Conservation (phyloP, 1,284 basidiomycete species). For the Mrakiaceae sp. region DNA sequence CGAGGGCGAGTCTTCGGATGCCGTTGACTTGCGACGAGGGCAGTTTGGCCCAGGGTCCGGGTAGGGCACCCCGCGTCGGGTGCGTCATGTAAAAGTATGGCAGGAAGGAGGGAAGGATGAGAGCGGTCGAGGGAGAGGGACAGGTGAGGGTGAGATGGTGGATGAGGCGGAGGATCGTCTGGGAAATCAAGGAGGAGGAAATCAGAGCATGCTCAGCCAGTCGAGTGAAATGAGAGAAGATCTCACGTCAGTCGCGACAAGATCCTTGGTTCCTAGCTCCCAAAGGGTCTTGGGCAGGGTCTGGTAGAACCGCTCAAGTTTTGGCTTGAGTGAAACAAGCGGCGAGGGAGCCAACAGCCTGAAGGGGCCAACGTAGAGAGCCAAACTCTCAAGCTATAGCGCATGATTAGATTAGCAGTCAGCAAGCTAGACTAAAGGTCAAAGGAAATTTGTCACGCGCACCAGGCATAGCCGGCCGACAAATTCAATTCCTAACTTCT, state of each 20-base stretch:
- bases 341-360: conserved; percentile 27
- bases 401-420: conserved; percentile 14
- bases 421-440: background rate
- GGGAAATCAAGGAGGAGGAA: conserved; percentile 7
- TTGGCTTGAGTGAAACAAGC: conserved; percentile 20
- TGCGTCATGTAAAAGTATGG: conserved; percentile 70
- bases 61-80: conserved; percentile 51
- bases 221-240: conserved; percentile 26
- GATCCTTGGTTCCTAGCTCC: conserved; percentile 58
- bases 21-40: conserved; percentile 26
- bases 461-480: conserved; percentile 56
- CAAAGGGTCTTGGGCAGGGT: conserved; percentile 69
- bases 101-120: conserved; percentile 38
- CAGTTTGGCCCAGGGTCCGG: conserved; percentile 62
- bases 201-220: conserved; percentile 12
- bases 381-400: conserved; percentile 49
- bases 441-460: conserved; percentile 25
- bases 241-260: conserved; percentile 46
- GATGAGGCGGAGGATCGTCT: conserved; percentile 19
- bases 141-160: conserved; percentile 12
- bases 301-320: conserved; percentile 41
- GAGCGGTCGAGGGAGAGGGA: background rate
- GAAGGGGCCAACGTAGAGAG: conserved; percentile 46
- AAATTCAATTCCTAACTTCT: conserved; percentile 58
- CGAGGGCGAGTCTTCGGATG: conserved; percentile 41